These are phyloP conservation scores for Aristolochia contorta DNA, from an alignment of 164 flowering plant genomes.

Conservation along the genomic window DNA sequence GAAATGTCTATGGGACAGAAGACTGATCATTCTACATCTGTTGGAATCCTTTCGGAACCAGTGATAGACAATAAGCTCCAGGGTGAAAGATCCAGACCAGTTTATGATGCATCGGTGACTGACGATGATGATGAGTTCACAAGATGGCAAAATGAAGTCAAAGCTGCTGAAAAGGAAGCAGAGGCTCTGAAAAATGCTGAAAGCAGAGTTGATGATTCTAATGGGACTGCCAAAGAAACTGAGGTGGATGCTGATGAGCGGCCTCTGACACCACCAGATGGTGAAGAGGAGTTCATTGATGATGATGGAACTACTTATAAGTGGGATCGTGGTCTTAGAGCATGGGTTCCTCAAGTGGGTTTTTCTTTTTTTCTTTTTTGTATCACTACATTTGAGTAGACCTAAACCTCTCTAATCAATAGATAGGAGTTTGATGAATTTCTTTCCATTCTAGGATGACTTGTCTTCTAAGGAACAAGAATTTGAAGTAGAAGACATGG, in stretches of 20 bases:
- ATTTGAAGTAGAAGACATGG: conserved; percentile 66
- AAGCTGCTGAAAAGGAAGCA: conserved; percentile 52
- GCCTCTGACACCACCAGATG: conserved; percentile 79
- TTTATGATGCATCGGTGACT: conserved; percentile 27
- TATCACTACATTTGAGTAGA: neutral
- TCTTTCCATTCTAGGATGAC: conserved; percentile 34
- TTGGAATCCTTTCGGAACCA: conserved; percentile 12
- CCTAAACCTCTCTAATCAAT: neutral
- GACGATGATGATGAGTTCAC: conserved; percentile 57
- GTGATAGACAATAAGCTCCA: neutral
- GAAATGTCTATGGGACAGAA: conserved; percentile 11
- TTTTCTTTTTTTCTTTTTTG: neutral
- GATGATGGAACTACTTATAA: conserved; percentile 95
- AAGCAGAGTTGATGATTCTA: conserved; percentile 11
- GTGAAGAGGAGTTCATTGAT: conserved; percentile 92
- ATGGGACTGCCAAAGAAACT: conserved; percentile 4
- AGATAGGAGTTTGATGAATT: neutral
- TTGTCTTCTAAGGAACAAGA: conserved; percentile 14
- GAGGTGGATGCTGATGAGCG: conserved; percentile 33
- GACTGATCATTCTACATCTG: conserved; percentile 22
- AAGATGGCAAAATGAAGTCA: conserved; percentile 74
- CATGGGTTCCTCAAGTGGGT: conserved; percentile 96
- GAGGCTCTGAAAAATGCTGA: conserved; percentile 25
- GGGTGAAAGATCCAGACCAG: neutral
- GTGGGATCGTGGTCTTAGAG: conserved; percentile 75